Conservation (phyloP, 441 rosid species). For the Pelargonium australe region DNA sequence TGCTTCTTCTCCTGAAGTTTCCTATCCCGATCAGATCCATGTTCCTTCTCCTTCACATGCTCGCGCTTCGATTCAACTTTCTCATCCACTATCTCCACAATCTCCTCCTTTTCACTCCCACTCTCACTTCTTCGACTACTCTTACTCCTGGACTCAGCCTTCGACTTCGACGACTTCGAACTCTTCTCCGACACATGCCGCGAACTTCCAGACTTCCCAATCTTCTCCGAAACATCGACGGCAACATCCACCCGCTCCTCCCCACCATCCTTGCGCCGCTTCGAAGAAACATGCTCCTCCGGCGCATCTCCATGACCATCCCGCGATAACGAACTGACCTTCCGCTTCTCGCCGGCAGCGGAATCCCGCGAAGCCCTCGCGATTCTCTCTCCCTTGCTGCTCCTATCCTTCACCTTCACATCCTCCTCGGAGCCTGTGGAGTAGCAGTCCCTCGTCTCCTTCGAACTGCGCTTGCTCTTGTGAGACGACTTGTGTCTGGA, state of each 20-base stretch:
- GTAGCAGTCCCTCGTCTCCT: conserved; percentile 1
- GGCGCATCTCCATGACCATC: neutral
- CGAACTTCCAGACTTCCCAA: neutral
- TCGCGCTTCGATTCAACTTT: neutral
- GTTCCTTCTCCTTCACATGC: conserved; percentile 5
- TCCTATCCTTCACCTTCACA: conserved; percentile 10
- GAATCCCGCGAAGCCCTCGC: conserved; percentile 6
- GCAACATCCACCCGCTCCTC: neutral
- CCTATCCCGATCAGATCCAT: neutral
- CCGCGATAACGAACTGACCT: neutral
- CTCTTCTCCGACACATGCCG: conserved; percentile 9
- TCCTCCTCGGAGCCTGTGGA: conserved; percentile 2
- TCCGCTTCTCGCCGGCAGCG: conserved; percentile 3
- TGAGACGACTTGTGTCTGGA: conserved; percentile 6
- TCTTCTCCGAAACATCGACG: neutral
- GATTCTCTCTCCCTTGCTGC: neutral
- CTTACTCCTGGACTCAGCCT: conserved; percentile 7
- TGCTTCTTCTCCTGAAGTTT: neutral
- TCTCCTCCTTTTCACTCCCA: conserved; percentile 8
- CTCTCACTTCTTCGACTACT: conserved; percentile 7
- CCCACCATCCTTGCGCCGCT: conserved; percentile 2
- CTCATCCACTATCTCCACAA: conserved; percentile 1
- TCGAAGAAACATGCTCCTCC: neutral
- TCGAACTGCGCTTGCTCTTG: conserved; percentile 7
- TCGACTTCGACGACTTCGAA: conserved; percentile 6